phyloP scores from a whole-genome alignment of 805 yeast species.

The Wickerhamomyces silvicola region DNA sequence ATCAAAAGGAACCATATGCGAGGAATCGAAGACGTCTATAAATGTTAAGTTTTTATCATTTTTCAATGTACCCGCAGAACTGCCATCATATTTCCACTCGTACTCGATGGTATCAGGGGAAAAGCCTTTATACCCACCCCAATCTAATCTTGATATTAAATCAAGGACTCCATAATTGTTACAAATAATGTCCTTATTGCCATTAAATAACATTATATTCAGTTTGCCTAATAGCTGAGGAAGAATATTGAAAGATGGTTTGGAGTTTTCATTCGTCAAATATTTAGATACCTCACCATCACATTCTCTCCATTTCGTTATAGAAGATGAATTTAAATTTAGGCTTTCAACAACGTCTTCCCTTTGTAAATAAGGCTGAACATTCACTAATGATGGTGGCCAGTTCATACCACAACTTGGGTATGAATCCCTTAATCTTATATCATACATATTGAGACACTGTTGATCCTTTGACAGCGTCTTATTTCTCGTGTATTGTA shows the following conservation, averaged over 20 bases:
- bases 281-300: constrained; percentile 45
- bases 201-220: constrained; percentile 72
- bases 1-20: constrained; percentile 95
- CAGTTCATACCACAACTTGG: constrained; percentile 91
- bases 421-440: constrained; percentile 57
- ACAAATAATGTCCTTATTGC: constrained; percentile 86
- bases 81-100: constrained; percentile 43
- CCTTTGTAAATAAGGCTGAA: constrained; percentile 46
- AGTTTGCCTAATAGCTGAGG: constrained; percentile 53
- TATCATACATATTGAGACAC: constrained; percentile 84
- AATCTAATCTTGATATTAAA: constrained; percentile 52
- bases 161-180: constrained; percentile 71
- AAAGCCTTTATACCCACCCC: constrained; percentile 50
- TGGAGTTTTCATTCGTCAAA: constrained; percentile 45
- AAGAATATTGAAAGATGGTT: constrained; percentile 59
- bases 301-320: constrained; percentile 72
- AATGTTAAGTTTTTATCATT: constrained; percentile 71
- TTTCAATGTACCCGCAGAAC: constrained; percentile 37
- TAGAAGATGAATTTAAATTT: constrained; percentile 38
- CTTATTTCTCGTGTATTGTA: constrained; percentile 25
- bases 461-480: constrained; percentile 31
- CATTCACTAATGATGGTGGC: constrained; percentile 63
- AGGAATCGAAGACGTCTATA: constrained; percentile 64
- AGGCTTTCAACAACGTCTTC: constrained; percentile 44
- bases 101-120: constrained; percentile 18